Conservation (phyloP, 2,329 filamentous ascomycete genomes). For the Nemania bipapillata region DNA sequence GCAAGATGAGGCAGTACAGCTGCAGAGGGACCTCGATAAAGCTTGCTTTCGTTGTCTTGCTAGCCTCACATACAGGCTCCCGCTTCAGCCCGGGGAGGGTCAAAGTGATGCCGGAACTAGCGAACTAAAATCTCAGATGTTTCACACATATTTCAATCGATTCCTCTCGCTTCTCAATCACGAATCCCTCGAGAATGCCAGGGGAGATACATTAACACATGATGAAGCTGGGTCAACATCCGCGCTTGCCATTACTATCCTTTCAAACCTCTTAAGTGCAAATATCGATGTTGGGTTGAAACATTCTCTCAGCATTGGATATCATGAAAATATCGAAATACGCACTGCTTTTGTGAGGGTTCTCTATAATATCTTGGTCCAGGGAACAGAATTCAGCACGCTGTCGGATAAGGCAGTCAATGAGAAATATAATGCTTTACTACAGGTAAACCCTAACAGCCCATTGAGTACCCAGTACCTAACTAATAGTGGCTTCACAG, state of each 20-base stretch:
- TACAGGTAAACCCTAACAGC: slow-evolving; percentile 58
- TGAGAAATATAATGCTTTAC: slow-evolving; percentile 74
- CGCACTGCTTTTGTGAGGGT: slow-evolving; percentile 76
- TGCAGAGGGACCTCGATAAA: slow-evolving; percentile 73
- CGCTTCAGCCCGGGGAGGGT: slow-evolving; percentile 72
- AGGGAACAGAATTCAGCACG: slow-evolving; percentile 76
- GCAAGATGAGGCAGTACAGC: slow-evolving; percentile 66
- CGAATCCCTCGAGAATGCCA: slow-evolving; percentile 59
- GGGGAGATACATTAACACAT: slow-evolving; percentile 58
- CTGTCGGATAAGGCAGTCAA: slow-evolving; percentile 73
- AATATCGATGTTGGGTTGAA: slow-evolving; percentile 78
- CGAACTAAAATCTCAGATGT: slow-evolving; percentile 76
- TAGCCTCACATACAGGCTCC: slow-evolving; percentile 72
- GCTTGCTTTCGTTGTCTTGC: slow-evolving; percentile 73
- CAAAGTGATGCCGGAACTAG: slow-evolving; percentile 74
- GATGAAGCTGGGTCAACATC: slow-evolving; percentile 67
- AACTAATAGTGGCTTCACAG: slow-evolving; percentile 49
- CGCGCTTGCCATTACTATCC: slow-evolving; percentile 72
- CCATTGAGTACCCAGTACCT: slow-evolving; percentile 34
- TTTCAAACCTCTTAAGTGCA: slow-evolving; percentile 75
- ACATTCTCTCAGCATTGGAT: slow-evolving; percentile 75
- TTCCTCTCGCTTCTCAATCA: slow-evolving; percentile 73
- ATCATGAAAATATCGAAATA: slow-evolving; percentile 76
- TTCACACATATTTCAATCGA: slow-evolving; percentile 76
- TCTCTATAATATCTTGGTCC: slow-evolving; percentile 75